Base-by-base conservation (phyloP, 148 eudicot species). In the Heliamphora exappendiculata region DNA sequence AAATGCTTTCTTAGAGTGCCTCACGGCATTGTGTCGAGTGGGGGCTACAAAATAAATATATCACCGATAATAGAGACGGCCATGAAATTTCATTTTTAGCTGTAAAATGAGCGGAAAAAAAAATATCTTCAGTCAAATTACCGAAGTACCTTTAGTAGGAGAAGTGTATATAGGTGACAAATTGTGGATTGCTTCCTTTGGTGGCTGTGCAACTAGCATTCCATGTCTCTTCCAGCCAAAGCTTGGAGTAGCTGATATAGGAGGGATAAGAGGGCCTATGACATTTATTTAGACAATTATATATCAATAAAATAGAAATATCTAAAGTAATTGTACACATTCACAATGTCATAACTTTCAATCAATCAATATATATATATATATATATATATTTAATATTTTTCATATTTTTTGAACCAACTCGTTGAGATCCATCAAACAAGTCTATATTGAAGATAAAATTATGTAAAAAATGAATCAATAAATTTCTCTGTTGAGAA, bases 131-230 rank as follows among this genome's bases (percentile, higher is more conserved):
- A 29, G 1, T 24, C 22, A 0, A 13, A 47, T 34, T 41, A 34
- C 3, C 22, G 19, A 67, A 76, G 72, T 72, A 83, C 86, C 80
- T 80, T 69, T 78, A 55, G 76, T 34, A 58, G 75, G 75, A 53
- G 70, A 73, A 74, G 65, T 41, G 44, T 72, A 49, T n/a, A n/a
- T 16, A 29, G 76, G 87, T 26, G 75, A 71, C 31, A 47, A 60
- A 73, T 75, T n/a, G 75, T 79, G 78, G 49, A 51, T 72, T 73
- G 55, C 66, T 42, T 73, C 45, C n/a, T 42, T 29, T 24, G 78
- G 81, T 39, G 75, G 45, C 42, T 62, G 79, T 53, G 81, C 50
- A 75, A 70, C 75, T 74, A 73, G 42, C 51, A 9, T 70, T 42
- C 54, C 74, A 47, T 74, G 67, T 63, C 64, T 63, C 51, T 80